Conservation (phyloP, 2,329 filamentous ascomycete species). For the Penicillium carneum region DNA sequence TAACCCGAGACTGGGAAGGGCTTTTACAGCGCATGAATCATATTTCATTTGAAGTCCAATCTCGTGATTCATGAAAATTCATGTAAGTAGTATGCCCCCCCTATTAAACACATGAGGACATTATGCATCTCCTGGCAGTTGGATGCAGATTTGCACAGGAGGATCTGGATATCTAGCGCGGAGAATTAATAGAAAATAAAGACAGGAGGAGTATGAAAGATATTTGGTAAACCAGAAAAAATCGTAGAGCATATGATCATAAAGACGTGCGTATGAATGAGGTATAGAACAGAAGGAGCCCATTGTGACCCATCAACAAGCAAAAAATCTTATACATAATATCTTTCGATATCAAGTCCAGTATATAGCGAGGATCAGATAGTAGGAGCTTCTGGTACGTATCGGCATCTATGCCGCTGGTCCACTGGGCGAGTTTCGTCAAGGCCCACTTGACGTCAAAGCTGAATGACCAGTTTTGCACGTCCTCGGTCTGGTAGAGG, state of each 20-base stretch:
- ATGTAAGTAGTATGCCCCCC: neutral
- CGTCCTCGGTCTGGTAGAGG: neutral
- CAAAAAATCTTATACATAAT: neutral
- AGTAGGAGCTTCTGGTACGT: neutral
- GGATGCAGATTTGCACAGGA: slow-evolving; percentile 2
- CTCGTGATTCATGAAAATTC: slow-evolving; percentile 1
- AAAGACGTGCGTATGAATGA: neutral
- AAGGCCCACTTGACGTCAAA: neutral
- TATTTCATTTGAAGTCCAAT: neutral
- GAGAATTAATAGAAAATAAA: neutral
- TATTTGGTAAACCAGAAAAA: neutral
- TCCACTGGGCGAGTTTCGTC: slow-evolving; percentile 1
- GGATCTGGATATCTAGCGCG: neutral
- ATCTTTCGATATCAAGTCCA: slow-evolving; percentile 8
- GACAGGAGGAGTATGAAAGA: neutral
- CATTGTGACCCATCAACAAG: neutral
- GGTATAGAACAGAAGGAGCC: neutral
- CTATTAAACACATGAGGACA: neutral
- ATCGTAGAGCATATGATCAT: neutral
- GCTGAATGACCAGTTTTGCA: slow-evolving; percentile 2
- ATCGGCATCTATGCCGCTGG: neutral
- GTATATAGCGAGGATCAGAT: neutral
- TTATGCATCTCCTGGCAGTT: neutral
- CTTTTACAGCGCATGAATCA: neutral
- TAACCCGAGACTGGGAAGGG: neutral